Percentiles rank a stretch among this genome's conserved stretches.
Conservation (phyloP, 345 rosid genomes). For the Excoecaria agallocha region DNA sequence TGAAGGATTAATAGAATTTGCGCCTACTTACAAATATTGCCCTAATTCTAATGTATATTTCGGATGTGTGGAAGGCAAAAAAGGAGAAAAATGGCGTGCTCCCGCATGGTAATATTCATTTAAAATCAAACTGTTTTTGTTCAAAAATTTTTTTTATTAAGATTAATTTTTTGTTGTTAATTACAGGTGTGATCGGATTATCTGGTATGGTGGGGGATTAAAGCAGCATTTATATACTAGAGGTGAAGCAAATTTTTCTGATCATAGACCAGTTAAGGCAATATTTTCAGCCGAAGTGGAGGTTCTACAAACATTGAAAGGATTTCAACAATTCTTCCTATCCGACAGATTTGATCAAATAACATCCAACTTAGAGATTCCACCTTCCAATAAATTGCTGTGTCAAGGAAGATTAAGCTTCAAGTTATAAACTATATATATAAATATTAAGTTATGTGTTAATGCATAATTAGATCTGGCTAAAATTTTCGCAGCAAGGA, state of each 20-base stretch:
- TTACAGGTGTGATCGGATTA: conserved; percentile 70
- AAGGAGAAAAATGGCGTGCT: conserved; percentile 60
- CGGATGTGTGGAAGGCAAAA: conserved; percentile 48
- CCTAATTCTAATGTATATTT: conserved; percentile 59
- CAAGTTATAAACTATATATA: conserved; percentile 1
- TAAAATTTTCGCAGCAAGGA: too few species aligned
- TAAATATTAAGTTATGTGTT: background rate
- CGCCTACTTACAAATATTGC: conserved; percentile 78
- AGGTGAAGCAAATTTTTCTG: conserved; percentile 66
- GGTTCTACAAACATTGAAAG: conserved; percentile 20
- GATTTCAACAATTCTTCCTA: conserved; percentile 42
- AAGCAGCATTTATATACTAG: conserved; percentile 60
- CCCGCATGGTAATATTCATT: conserved; percentile 63
- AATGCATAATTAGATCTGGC: background rate
- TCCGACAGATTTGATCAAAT: conserved; percentile 55
- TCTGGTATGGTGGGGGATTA: conserved; percentile 62
- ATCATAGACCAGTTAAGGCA: conserved; percentile 78
- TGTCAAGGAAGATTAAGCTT: conserved; percentile 37
- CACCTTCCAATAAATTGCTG: conserved; percentile 30
- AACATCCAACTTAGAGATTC: conserved; percentile 23
- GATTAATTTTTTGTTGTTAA: background rate
- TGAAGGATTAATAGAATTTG: conserved; percentile 59
- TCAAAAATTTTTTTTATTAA: background rate
- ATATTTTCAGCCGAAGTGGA: conserved; percentile 49
- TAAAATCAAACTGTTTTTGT: background rate